Evolutionary conservation across 371 early-diverging fungal species (phyloP).

Genomic region (Funneliformis caledonium): DNA sequence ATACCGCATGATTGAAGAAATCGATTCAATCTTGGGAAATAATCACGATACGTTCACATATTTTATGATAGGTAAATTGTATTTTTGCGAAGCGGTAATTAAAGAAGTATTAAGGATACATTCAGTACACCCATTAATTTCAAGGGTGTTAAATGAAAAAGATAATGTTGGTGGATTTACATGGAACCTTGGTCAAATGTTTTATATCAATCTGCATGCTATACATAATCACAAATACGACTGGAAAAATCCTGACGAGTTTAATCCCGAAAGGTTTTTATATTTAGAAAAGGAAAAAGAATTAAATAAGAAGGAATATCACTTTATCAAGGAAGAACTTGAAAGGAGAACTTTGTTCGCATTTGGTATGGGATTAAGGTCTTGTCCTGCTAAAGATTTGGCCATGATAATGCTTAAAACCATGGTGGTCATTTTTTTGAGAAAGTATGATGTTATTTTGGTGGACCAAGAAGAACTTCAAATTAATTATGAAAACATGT

Average conservation of each 20-base stretch:
- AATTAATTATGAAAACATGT: neutral
- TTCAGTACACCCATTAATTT: neutral
- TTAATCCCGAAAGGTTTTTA: constrained; percentile 35
- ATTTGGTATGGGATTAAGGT: constrained; percentile 25
- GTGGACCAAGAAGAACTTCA: neutral
- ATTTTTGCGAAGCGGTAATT: constrained; percentile 24
- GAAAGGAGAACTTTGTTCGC: neutral
- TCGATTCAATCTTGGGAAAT: neutral
- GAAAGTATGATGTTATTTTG: constrained; percentile 2
- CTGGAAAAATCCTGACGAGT: constrained; percentile 28
- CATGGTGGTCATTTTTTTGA: constrained; percentile 1
- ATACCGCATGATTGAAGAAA: constrained; percentile 13
- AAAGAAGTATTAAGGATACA: constrained; percentile 7
- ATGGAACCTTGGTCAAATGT: neutral
- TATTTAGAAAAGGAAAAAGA: neutral
- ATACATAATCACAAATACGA: constrained; percentile 1
- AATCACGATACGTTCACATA: neutral
- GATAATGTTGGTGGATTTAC: constrained; percentile 16
- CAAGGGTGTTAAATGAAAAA: neutral
- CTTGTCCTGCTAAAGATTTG: constrained; percentile 21
- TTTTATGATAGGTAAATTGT: constrained; percentile 9
- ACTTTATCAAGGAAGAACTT: neutral
- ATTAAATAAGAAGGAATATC: neutral
- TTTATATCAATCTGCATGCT: neutral
- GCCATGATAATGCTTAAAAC: constrained; percentile 15